Evolutionary conservation across 2,329 filamentous ascomycete genomes (phyloP).

Genomic region (Fusarium anguioides): DNA sequence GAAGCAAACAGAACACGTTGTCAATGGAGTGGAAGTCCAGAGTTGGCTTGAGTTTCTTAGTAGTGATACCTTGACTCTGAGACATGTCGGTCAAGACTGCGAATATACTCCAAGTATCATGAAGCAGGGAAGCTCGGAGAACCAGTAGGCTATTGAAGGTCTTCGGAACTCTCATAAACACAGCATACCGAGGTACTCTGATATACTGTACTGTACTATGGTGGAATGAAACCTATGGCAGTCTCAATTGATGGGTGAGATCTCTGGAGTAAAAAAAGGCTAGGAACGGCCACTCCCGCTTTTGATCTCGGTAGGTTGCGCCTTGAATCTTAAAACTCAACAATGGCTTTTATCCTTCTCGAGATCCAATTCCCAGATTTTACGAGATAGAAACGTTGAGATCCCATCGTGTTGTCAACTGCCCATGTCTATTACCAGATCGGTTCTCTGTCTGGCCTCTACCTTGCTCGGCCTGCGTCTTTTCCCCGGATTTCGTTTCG

Average conservation of each 20-base stretch:
- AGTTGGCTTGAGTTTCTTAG: neutral
- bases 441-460: neutral
- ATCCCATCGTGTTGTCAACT: neutral
- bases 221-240: too few relatives aligned
- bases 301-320: neutral
- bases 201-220: too few relatives aligned
- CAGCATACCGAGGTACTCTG: too few relatives aligned
- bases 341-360: neutral
- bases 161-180: too few relatives aligned
- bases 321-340: neutral
- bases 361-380: slow-evolving; percentile 9
- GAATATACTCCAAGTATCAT: neutral
- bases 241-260: too few relatives aligned
- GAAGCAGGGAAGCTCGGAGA: too few relatives aligned
- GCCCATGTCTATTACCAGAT: neutral
- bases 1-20: slow-evolving; percentile 6
- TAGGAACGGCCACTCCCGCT: slow-evolving; percentile 36
- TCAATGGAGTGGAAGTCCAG: neutral
- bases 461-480: neutral
- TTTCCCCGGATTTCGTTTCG: slow-evolving; percentile 8
- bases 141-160: too few relatives aligned
- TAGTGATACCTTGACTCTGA: neutral
- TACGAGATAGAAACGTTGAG: slow-evolving; percentile 6
- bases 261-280: neutral
- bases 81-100: neutral